phyloP scores from a whole-genome alignment of 805 yeast genomes.

The Metschnikowia hibisci region DNA sequence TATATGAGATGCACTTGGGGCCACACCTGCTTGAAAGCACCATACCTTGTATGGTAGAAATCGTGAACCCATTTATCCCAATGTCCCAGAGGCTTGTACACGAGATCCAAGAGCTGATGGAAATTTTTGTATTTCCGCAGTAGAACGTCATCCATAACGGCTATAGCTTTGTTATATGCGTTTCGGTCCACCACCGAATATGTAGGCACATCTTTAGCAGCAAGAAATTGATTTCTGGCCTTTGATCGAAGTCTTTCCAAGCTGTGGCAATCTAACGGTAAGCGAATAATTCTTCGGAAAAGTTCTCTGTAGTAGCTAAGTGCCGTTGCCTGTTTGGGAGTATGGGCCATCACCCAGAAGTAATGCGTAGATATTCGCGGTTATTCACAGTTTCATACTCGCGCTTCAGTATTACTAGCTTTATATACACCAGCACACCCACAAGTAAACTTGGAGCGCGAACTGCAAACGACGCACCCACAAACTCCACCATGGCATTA shows the following conservation, averaged over 20 bases:
- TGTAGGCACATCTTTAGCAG: slow-evolving; percentile 8
- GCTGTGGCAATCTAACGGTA: slow-evolving; percentile 26
- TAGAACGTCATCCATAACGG: slow-evolving; percentile 25
- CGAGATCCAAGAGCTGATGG: slow-evolving; percentile 24
- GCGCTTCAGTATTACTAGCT: too few relatives aligned
- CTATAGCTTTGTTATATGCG: slow-evolving; percentile 10
- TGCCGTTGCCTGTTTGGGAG: background rate
- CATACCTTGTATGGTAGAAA: slow-evolving; percentile 21
- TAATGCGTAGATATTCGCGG: too few relatives aligned
- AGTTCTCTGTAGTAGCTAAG: slow-evolving; percentile 21
- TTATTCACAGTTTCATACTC: too few relatives aligned
- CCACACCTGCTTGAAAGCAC: slow-evolving; percentile 25
- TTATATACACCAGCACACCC: too few relatives aligned
- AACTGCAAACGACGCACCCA: background rate
- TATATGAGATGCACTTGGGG: slow-evolving; percentile 34
- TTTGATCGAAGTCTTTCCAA: slow-evolving; percentile 11
- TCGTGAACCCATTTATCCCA: slow-evolving; percentile 20
- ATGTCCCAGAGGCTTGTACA: slow-evolving; percentile 20
- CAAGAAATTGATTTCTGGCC: slow-evolving; percentile 14
- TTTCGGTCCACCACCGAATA: slow-evolving; percentile 14
- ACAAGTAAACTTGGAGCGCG: background rate
- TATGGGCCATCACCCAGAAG: background rate
- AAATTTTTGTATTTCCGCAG: slow-evolving; percentile 23
- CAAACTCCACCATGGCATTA: slow-evolving; percentile 33
- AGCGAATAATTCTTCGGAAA: slow-evolving; percentile 23